Percentiles rank a stretch among this genome's conserved stretches.
phyloP scores from a whole-genome alignment of 2,329 filamentous ascomycete species.

The Cercospora zeina region DNA sequence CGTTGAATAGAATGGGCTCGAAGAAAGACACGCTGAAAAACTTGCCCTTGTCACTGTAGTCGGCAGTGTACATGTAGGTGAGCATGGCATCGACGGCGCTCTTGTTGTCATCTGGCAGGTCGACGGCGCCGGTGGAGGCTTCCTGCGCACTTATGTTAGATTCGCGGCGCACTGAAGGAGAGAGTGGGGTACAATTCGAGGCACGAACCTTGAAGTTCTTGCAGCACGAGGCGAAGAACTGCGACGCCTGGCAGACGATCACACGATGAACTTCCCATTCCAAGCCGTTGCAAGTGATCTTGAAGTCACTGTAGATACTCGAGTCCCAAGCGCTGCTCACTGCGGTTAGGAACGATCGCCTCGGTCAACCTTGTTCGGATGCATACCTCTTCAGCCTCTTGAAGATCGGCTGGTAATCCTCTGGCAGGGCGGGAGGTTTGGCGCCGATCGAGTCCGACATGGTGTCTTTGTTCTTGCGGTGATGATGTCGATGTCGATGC shows the following conservation, averaged over 20 bases:
- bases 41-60: conserved; percentile 19
- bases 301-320: conserved; percentile 26
- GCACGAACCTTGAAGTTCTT: conserved; percentile 25
- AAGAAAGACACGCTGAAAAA: too few relatives aligned
- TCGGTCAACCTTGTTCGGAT: too few relatives aligned
- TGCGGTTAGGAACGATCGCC: background rate
- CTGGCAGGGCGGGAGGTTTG: background rate
- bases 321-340: background rate
- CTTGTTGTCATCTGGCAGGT: conserved; percentile 6
- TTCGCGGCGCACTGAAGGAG: background rate
- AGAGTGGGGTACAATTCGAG: background rate
- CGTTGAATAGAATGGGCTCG: conserved; percentile 15
- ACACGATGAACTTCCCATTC: conserved; percentile 31
- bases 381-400: background rate
- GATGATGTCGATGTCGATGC: background rate
- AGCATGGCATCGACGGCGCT: conserved; percentile 13
- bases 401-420: background rate
- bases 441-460: background rate
- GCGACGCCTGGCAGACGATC: conserved; percentile 31
- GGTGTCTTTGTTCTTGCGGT: background rate
- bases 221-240: conserved; percentile 32
- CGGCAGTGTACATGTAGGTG: conserved; percentile 7
- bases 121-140: background rate
- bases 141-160: conserved; percentile 7
- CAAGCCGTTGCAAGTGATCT: conserved; percentile 27